Evolutionary conservation across 192 early-diverging fungal species (phyloP).

Genomic region (Backusella luteola): DNA sequence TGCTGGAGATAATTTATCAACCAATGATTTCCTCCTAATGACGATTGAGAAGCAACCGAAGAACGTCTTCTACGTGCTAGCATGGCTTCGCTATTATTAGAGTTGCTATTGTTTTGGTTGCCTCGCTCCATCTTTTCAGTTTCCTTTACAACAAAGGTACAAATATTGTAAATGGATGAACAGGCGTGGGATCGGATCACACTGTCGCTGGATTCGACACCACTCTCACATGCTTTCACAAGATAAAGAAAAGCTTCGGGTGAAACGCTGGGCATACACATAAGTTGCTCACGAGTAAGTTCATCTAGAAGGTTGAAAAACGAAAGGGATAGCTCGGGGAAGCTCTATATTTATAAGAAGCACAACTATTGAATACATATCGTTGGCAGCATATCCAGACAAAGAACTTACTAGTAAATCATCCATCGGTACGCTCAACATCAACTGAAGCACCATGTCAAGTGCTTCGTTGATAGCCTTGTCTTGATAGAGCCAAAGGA

Average conservation of each 20-base stretch:
- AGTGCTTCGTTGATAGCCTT: conserved; percentile 69
- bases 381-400: not conserved
- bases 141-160: conserved; percentile 65
- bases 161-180: conserved; percentile 69
- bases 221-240: conserved; percentile 73
- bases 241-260: conserved; percentile 65
- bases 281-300: conserved; percentile 65
- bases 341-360: conserved; percentile 39
- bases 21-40: conserved; percentile 46
- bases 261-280: conserved; percentile 57
- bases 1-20: conserved; percentile 50
- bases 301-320: conserved; percentile 70
- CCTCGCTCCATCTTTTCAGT: conserved; percentile 19
- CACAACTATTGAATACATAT: not conserved
- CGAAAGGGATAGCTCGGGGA: conserved; percentile 56
- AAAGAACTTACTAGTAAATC: conserved; percentile 66
- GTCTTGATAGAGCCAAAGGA: conserved; percentile 86
- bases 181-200: conserved; percentile 61
- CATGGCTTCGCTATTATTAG: conserved; percentile 13
- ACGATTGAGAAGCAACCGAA: conserved; percentile 17
- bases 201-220: conserved; percentile 59
- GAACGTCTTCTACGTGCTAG: not conserved
- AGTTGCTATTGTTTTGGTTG: conserved; percentile 24
- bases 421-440: conserved; percentile 66
- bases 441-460: conserved; percentile 62